Evolutionary conservation across 164 flowering plant genomes (phyloP).

Genomic region (Sedum album): DNA sequence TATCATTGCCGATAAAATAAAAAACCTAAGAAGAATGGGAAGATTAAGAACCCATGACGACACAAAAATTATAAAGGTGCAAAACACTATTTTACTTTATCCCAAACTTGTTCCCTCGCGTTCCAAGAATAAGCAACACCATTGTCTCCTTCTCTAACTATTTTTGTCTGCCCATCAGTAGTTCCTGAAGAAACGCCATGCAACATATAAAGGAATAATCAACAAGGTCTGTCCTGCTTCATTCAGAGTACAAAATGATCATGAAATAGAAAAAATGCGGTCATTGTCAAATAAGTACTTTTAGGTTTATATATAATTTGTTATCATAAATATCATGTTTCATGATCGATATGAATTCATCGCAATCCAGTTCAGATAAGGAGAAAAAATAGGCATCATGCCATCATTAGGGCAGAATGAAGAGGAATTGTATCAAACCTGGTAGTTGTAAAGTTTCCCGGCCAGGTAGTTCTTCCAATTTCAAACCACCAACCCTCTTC

Average conservation of each 20-base stretch:
- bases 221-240: background rate
- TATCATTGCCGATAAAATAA: background rate
- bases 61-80: background rate
- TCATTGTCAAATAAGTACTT: too few species aligned
- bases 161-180: slow-evolving; percentile 81
- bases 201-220: background rate
- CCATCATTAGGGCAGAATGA: background rate
- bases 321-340: too few species aligned
- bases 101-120: slow-evolving; percentile 70
- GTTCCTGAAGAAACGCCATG: slow-evolving; percentile 42
- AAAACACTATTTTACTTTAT: slow-evolving; percentile 43
- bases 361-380: too few species aligned
- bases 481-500: slow-evolving; percentile 91
- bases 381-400: too few species aligned
- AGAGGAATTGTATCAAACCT: slow-evolving; percentile 35
- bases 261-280: background rate
- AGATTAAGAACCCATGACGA: background rate
- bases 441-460: slow-evolving; percentile 67
- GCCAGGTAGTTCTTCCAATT: slow-evolving; percentile 84
- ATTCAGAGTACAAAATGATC: background rate
- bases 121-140: slow-evolving; percentile 98
- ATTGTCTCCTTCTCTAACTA: slow-evolving; percentile 96
- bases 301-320: too few species aligned
- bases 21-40: background rate
- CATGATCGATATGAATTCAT: too few species aligned